These are phyloP conservation scores for Annulohypoxylon moriforme DNA, from an alignment of 495 filamentous ascomycete genomes.

Conservation along the genomic window DNA sequence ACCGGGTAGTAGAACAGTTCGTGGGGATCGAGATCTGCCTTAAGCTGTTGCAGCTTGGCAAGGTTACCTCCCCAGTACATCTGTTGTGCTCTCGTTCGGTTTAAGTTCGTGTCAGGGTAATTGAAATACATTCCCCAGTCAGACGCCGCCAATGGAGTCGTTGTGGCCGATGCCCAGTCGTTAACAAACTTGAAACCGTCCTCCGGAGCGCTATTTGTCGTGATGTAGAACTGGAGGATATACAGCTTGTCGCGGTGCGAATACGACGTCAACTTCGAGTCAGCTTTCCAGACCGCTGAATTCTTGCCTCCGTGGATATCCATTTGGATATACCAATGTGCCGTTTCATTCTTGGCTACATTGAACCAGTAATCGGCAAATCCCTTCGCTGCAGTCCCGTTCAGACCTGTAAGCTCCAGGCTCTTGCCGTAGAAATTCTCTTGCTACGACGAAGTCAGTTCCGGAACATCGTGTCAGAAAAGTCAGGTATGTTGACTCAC, in stretches of 20 bases:
- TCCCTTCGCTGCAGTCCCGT: slow-evolving; percentile 46
- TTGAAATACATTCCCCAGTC: slow-evolving; percentile 63
- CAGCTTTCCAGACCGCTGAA: slow-evolving; percentile 53
- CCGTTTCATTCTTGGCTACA: slow-evolving; percentile 49
- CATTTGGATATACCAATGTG: slow-evolving; percentile 58
- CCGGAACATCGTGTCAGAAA: background rate
- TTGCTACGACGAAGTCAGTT: slow-evolving; percentile 48
- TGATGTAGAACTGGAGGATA: slow-evolving; percentile 57
- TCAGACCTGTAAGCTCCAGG: slow-evolving; percentile 54
- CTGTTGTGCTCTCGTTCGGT: slow-evolving; percentile 51
- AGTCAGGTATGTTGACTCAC: slow-evolving; percentile 41
- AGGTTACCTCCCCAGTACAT: slow-evolving; percentile 67
- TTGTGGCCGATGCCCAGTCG: slow-evolving; percentile 55
- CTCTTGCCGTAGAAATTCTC: slow-evolving; percentile 61
- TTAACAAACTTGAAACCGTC: slow-evolving; percentile 53
- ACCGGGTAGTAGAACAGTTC: slow-evolving; percentile 74
- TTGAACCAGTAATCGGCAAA: slow-evolving; percentile 58
- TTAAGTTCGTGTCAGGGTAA: slow-evolving; percentile 56
- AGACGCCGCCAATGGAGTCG: slow-evolving; percentile 33
- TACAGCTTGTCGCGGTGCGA: slow-evolving; percentile 58
- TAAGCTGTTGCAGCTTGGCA: slow-evolving; percentile 63
- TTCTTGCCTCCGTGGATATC: slow-evolving; percentile 59
- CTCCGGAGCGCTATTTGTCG: slow-evolving; percentile 45
- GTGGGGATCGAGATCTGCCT: slow-evolving; percentile 64
- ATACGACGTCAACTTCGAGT: slow-evolving; percentile 49